phyloP scores from a whole-genome alignment of 768 basidiomycete species.

The Psilocybe subaeruginosa region DNA sequence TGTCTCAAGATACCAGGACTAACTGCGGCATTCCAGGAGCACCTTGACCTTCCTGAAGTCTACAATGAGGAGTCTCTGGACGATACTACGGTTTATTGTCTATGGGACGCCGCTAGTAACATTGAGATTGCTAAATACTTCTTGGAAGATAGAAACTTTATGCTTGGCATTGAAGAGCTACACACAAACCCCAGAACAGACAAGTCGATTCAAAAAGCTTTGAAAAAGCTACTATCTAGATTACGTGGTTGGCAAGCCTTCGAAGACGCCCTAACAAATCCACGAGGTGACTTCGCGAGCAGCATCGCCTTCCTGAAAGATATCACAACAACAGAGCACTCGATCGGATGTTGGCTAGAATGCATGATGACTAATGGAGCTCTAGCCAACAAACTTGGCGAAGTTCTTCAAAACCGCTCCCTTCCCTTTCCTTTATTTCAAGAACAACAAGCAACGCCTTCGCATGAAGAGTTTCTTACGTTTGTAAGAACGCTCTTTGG shows the following conservation, averaged over 20 bases:
- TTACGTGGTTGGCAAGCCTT: conserved; percentile 63
- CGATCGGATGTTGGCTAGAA: conserved; percentile 74
- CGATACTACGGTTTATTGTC: conserved; percentile 53
- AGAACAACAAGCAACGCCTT: conserved; percentile 25
- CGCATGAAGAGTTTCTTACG: conserved; percentile 62
- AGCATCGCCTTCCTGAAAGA: conserved; percentile 61
- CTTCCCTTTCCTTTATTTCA: conserved; percentile 44
- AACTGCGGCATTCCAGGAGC: conserved; percentile 41
- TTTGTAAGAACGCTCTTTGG: conserved; percentile 73
- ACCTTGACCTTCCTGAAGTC: conserved; percentile 54
- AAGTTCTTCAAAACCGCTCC: conserved; percentile 38
- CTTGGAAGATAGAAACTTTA: conserved; percentile 41
- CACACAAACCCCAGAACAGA: conserved; percentile 39
- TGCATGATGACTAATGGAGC: conserved; percentile 66
- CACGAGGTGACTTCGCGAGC: conserved; percentile 49
- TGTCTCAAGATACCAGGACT: background rate
- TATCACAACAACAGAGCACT: conserved; percentile 63
- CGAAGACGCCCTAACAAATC: conserved; percentile 61
- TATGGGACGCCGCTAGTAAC: conserved; percentile 71
- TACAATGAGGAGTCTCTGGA: conserved; percentile 59
- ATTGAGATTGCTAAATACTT: conserved; percentile 63
- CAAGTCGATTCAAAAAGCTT: conserved; percentile 44
- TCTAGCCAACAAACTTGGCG: conserved; percentile 47
- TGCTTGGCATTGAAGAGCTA: conserved; percentile 41
- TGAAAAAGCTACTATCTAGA: conserved; percentile 49